phyloP scores from a whole-genome alignment of 805 yeast species.

The Wickerhamomyces ciferrii region DNA sequence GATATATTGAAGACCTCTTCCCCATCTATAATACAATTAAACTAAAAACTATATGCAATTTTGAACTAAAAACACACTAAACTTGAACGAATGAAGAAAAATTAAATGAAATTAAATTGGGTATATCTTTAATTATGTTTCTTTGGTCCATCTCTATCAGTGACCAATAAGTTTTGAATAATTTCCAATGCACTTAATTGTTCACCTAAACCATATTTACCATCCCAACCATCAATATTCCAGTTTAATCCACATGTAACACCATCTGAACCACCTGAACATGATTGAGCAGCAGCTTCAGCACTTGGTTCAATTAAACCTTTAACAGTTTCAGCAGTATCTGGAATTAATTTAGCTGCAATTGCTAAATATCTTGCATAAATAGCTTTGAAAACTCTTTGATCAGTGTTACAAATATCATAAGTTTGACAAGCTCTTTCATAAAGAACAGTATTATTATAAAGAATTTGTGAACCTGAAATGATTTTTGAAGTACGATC shows the following conservation, averaged over 20 bases:
- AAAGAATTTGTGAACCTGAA: constrained; percentile 40
- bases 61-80: background rate
- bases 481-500: constrained; percentile 39
- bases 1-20: too few relatives aligned
- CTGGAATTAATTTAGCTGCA: constrained; percentile 51
- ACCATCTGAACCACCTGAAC: constrained; percentile 70
- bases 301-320: constrained; percentile 47
- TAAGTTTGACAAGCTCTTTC: constrained; percentile 57
- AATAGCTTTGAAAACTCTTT: constrained; percentile 69
- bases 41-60: background rate
- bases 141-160: background rate
- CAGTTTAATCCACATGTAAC: constrained; percentile 75
- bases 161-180: constrained; percentile 40
- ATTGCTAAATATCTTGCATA: constrained; percentile 59
- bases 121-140: constrained; percentile 45
- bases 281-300: constrained; percentile 61
- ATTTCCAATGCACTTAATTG: constrained; percentile 71
- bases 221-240: constrained; percentile 57
- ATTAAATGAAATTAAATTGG: constrained; percentile 34
- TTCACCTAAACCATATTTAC: constrained; percentile 69
- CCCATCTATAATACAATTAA: too few relatives aligned
- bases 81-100: background rate
- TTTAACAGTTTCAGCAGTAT: constrained; percentile 35
- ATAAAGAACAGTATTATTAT: constrained; percentile 45
- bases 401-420: constrained; percentile 63